Evolutionary conservation across 192 early-diverging fungal genomes (phyloP).

Genomic region (Rhizophagus clarus): DNA sequence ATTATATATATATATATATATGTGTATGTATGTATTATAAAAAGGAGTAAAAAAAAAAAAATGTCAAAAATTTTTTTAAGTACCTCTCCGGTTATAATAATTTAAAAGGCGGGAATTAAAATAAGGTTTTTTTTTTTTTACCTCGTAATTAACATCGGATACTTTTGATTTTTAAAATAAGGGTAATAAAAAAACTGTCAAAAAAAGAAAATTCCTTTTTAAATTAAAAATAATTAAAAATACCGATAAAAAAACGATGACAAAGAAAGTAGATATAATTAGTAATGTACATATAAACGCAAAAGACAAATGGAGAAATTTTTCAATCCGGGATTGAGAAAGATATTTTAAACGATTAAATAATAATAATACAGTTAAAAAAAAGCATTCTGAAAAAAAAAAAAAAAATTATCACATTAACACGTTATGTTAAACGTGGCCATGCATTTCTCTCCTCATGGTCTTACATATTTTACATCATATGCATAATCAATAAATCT

Average conservation of each 20-base stretch:
- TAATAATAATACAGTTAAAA: too few species aligned
- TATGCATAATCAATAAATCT: not conserved
- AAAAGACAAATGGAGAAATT: not conserved
- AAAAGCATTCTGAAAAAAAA: not conserved
- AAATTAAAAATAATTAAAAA: not conserved
- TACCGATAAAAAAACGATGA: not conserved
- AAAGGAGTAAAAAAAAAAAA: not conserved
- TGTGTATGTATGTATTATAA: too few species aligned
- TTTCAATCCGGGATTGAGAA: not conserved
- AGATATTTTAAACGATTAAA: too few species aligned
- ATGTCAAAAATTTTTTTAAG: not conserved
- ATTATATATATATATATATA: too few species aligned
- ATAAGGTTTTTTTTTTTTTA: not conserved
- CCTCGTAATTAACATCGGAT: too few species aligned
- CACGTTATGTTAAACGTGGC: not conserved
- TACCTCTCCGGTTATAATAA: not conserved
- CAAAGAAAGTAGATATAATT: not conserved
- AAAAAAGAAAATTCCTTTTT: too few species aligned
- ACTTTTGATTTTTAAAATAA: too few species aligned
- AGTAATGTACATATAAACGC: not conserved
- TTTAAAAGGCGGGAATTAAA: not conserved
- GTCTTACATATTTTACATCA: not conserved
- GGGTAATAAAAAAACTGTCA: too few species aligned
- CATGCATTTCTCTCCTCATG: too few species aligned
- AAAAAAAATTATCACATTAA: not conserved